Evolutionary conservation across 805 yeast genomes (phyloP), one percentile per base, ranked within the genome.

Genomic region (Kuraishia molischiana): DNA sequence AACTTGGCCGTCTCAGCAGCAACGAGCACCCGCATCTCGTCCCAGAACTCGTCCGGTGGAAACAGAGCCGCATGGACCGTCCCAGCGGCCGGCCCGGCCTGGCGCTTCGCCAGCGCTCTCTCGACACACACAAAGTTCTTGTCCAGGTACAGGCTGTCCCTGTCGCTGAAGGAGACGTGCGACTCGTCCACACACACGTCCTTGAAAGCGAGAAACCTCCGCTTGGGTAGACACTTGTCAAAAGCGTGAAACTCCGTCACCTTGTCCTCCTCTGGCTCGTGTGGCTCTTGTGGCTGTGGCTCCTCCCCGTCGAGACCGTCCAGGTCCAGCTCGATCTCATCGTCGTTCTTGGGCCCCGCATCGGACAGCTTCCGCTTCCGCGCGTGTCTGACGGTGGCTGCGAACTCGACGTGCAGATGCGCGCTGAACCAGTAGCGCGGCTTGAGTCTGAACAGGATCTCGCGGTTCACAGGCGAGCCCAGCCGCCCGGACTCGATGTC

Each of bases 371-470:
- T 41, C 39, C 28, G 44, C 43, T 32, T 26, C 42, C 39, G 53
- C 43, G 51, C 39, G 51, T 72, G 76, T 1, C 50, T 41, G 1
- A 78, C 72, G 0, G 41, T 43, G 0, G 95, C 96, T 5, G 62
- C 64, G 50, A 72, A 92, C 38, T 61, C 62, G 2, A 80, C 86
- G 56, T 92, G 98, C 40, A 92, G 56, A 61, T 92, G 98, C 9
- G 94, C 94, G 47, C 92, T 76, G 42, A 85, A 73, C 98, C 97
- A 92, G 54, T 72, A 64, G 14, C 55, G 44, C 0, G 97, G 97
- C 47, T 60, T 65, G 38, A 85, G 44, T 13, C 52, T 48, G 19
- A 63, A 48, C 45, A 92, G 56, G 13, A 86, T 52, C 17, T 62
- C 59, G 64, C 72, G 66, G 35, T 75, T 74, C 5, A 80, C 64